Conservation (phyloP, 2,329 filamentous ascomycete species). For the Colletotrichum sp. region DNA sequence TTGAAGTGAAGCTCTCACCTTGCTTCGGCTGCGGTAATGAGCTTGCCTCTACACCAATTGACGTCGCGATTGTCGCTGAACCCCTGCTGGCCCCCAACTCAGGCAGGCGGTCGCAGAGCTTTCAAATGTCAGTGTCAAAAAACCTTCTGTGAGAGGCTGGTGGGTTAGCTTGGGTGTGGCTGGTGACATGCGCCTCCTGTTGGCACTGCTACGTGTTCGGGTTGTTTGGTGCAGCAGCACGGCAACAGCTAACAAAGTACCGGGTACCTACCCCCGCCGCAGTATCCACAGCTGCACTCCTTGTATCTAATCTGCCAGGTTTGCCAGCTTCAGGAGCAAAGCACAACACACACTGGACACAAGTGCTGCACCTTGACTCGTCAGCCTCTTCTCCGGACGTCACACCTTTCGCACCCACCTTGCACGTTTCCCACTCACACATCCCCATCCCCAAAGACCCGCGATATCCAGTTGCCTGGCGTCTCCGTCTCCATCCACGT, state of each 20-base stretch:
- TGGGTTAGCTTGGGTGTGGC: neutral
- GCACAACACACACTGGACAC: neutral
- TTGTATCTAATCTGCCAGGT: constrained; percentile 20
- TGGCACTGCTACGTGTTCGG: neutral
- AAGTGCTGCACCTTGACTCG: constrained; percentile 10
- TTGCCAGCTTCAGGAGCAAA: constrained; percentile 19
- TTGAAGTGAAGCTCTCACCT: neutral
- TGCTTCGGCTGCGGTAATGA: neutral
- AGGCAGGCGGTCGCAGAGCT: constrained; percentile 16
- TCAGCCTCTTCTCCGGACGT: constrained; percentile 19
- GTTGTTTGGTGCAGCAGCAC: neutral
- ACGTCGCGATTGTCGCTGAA: neutral
- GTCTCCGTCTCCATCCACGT: constrained; percentile 8
- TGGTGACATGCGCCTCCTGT: neutral
- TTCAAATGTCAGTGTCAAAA: neutral
- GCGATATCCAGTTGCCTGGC: constrained; percentile 16
- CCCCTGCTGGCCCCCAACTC: neutral
- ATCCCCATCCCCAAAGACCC: neutral
- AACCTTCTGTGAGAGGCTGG: neutral
- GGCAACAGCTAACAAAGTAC: neutral
- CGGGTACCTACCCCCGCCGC: neutral
- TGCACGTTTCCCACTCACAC: constrained; percentile 5
- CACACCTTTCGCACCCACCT: constrained; percentile 19
- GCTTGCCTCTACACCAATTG: neutral
- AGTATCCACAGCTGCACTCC: constrained; percentile 6